Conservation (phyloP, 176 grass and related monocot genomes). For the Urochloa ruziziensis region DNA sequence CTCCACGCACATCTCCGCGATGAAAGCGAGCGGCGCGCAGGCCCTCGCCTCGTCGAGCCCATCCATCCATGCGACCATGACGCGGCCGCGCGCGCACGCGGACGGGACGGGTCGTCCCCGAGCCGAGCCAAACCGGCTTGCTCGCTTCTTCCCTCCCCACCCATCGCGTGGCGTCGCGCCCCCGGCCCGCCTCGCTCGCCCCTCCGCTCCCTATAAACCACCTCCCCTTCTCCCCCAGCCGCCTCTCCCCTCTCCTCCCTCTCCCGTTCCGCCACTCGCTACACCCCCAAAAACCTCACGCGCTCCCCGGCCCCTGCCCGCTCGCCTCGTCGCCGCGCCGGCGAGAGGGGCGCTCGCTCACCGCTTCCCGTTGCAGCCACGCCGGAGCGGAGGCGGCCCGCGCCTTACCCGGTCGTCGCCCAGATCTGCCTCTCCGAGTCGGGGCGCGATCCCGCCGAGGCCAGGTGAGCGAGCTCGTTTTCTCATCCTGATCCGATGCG, state of each 20-base stretch:
- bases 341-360: background rate
- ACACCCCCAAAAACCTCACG: slow-evolving; percentile 41
- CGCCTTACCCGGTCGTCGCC: background rate
- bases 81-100: background rate
- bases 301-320: background rate
- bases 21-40: background rate
- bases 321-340: slow-evolving; percentile 19
- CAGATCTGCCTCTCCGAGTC: slow-evolving; percentile 22
- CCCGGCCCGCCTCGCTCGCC: background rate
- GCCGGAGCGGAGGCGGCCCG: background rate
- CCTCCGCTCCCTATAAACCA: slow-evolving; percentile 22
- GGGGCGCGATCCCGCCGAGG: slow-evolving; percentile 23
- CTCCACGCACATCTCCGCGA: background rate
- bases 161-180: background rate
- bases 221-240: background rate
- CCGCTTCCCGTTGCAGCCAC: background rate
- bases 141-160: background rate
- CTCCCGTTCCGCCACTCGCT: background rate
- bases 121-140: background rate
- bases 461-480: background rate
- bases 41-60: background rate
- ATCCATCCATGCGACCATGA: background rate
- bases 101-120: background rate
- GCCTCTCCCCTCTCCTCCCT: background rate
- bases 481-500: background rate